phyloP scores from a whole-genome alignment of 805 yeast genomes.

The Diddensiella santjacobensis region DNA sequence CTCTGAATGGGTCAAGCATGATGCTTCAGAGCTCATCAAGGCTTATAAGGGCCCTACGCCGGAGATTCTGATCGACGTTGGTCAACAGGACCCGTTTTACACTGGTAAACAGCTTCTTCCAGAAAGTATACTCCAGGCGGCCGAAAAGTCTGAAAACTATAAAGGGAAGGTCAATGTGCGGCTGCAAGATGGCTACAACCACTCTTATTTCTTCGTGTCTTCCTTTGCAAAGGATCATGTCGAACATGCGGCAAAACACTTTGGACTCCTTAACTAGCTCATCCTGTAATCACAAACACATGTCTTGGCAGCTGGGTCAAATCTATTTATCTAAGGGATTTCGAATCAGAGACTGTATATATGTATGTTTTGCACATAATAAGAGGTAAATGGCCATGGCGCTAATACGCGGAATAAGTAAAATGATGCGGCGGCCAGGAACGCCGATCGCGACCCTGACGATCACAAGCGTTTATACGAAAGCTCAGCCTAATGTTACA shows the following conservation, averaged over 20 bases:
- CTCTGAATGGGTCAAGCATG: conserved; percentile 71
- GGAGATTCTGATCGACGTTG: conserved; percentile 78
- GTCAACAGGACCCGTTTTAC: conserved; percentile 73
- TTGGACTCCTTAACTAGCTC: no score
- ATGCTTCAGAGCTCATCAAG: conserved; percentile 75
- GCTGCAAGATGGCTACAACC: conserved; percentile 81
- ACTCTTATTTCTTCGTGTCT: conserved; percentile 81
- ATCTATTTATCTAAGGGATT: not conserved
- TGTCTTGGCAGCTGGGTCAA: not conserved
- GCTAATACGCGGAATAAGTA: no score
- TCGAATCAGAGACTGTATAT: not conserved
- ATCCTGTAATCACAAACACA: not conserved
- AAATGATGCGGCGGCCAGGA: no score
- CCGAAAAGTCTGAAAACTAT: conserved; percentile 53
- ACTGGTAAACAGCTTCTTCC: conserved; percentile 64
- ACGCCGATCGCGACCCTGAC: no score
- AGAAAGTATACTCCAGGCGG: conserved; percentile 61
- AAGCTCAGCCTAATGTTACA: no score
- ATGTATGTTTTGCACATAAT: not conserved
- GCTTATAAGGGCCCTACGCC: conserved; percentile 48
- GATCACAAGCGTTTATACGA: no score
- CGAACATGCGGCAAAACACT: conserved; percentile 73
- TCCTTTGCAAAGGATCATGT: conserved; percentile 81
- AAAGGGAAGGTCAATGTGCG: conserved; percentile 57
- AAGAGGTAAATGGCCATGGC: not conserved